These are phyloP conservation scores for Pythium apleroticum DNA, from an alignment of 352 stramenopile species.

Conservation along the genomic window DNA sequence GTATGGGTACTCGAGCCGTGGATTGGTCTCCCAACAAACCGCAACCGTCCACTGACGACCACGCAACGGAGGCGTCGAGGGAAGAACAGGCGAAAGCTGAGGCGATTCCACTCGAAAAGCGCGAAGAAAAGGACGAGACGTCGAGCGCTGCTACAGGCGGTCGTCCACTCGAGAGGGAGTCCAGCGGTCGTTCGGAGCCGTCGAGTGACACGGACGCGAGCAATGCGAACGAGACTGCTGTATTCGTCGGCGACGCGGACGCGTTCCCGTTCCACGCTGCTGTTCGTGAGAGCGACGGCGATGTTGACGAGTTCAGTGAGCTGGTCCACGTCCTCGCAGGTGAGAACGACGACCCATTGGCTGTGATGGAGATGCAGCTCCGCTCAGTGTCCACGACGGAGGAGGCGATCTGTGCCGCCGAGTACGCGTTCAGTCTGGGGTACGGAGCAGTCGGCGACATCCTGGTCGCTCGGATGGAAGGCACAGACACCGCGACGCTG, in stretches of 20 bases:
- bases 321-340: slow-evolving; percentile 11
- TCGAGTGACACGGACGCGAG: no score
- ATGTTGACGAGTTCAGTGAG: slow-evolving; percentile 6
- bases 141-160: not conserved
- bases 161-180: no score
- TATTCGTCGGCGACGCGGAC: not conserved
- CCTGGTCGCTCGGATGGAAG: slow-evolving; percentile 2
- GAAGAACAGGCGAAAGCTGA: not conserved
- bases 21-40: not conserved
- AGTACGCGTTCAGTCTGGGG: slow-evolving; percentile 16
- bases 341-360: not conserved
- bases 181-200: no score
- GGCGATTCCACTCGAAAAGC: not conserved
- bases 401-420: slow-evolving; percentile 7
- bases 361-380: slow-evolving; percentile 6
- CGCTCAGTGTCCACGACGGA: not conserved
- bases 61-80: not conserved
- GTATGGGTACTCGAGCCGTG: not conserved
- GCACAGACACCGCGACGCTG: no score
- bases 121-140: not conserved
- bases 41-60: not conserved
- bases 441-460: slow-evolving; percentile 10
- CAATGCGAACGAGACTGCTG: no score
- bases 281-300: slow-evolving; percentile 11
- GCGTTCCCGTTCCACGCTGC: slow-evolving; percentile 23